Conservation (phyloP, 164 flowering plant genomes). For the Brasenia schreberi region DNA sequence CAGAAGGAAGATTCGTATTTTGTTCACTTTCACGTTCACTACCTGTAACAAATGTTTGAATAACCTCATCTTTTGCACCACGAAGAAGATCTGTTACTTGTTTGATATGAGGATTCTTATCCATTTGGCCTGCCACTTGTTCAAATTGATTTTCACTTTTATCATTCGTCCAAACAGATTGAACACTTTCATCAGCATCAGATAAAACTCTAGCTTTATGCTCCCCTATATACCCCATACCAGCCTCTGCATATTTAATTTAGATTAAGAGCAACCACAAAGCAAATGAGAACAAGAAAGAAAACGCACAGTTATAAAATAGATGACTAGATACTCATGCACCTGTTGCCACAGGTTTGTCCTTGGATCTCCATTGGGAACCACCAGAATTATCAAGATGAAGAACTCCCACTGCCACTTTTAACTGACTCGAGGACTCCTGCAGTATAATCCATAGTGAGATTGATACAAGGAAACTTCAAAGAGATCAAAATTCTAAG, state of each 20-base stretch:
- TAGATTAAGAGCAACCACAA: background rate
- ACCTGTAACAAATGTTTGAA: background rate
- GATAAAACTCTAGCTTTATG: background rate
- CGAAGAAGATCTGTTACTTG: background rate
- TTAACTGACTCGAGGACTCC: background rate
- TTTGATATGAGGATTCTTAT: background rate
- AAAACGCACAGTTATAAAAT: too few relatives aligned
- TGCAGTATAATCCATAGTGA: background rate
- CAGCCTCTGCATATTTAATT: background rate
- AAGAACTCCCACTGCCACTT: background rate
- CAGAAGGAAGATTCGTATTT: background rate
- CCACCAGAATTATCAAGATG: background rate
- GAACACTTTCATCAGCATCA: background rate
- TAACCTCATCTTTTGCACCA: background rate
- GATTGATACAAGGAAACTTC: background rate
- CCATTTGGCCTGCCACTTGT: background rate
- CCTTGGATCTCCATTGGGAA: background rate
- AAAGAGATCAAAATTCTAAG: background rate
- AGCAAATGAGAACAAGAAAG: background rate
- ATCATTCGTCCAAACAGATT: background rate
- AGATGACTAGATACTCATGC: background rate
- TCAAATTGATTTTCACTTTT: background rate
- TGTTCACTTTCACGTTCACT: background rate
- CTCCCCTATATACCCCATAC: background rate
- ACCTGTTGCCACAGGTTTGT: too few relatives aligned